Conservation (phyloP, 2,329 filamentous ascomycete genomes). For the Neofusicoccum parvum region DNA sequence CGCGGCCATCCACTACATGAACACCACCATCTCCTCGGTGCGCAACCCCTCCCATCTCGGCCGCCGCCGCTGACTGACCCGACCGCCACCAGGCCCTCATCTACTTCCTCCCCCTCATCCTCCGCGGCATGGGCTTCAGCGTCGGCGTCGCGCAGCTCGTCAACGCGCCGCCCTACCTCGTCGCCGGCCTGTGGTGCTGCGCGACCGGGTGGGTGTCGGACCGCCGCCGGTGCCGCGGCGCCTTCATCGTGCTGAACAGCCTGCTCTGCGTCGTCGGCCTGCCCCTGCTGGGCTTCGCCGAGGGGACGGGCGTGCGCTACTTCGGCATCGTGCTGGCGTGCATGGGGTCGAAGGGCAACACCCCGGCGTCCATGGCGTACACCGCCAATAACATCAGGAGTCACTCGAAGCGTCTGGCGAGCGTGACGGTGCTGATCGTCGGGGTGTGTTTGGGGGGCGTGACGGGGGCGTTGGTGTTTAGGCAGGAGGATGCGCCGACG, state of each 20-base stretch:
- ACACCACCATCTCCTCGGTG: slow-evolving; percentile 63
- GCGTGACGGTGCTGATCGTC: background rate
- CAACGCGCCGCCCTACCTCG: slow-evolving; percentile 48
- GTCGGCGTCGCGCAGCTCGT: slow-evolving; percentile 46
- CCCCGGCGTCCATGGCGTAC: background rate
- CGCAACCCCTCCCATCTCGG: slow-evolving; percentile 74
- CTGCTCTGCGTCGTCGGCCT: slow-evolving; percentile 51
- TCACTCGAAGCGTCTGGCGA: background rate
- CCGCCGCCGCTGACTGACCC: slow-evolving; percentile 57
- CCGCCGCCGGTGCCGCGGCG: slow-evolving; percentile 32
- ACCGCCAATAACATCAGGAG: background rate
- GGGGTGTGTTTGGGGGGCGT: background rate
- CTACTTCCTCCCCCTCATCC: slow-evolving; percentile 53
- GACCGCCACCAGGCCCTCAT: slow-evolving; percentile 48
- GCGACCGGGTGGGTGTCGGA: slow-evolving; percentile 39
- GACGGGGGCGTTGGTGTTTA: background rate
- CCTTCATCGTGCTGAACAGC: slow-evolving; percentile 38
- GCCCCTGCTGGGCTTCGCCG: slow-evolving; percentile 61
- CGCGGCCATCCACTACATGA: slow-evolving; percentile 68
- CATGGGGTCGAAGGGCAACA: slow-evolving; percentile 48
- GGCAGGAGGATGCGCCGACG: background rate
- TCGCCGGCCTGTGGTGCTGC: slow-evolving; percentile 39
- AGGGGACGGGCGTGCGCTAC: slow-evolving; percentile 66
- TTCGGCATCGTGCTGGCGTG: slow-evolving; percentile 78
- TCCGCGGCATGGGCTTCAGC: slow-evolving; percentile 47